These are phyloP conservation scores for Aureobasidium sp. DNA, from an alignment of 2,329 filamentous ascomycete species.

Conservation along the genomic window DNA sequence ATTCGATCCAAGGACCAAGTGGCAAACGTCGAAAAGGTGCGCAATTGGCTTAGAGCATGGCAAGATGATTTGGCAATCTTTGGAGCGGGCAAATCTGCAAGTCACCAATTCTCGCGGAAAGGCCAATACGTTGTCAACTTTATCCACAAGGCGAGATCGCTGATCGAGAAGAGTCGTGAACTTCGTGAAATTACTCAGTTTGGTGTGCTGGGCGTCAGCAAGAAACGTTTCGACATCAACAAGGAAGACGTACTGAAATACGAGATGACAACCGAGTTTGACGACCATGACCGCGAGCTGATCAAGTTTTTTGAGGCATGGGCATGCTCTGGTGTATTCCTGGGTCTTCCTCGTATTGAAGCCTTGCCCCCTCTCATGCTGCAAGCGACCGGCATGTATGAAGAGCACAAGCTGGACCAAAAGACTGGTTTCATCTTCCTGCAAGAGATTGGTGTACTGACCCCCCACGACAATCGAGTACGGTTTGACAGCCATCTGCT, in stretches of 20 bases:
- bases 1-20: slow-evolving; percentile 53
- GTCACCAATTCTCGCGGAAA: background rate
- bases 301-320: slow-evolving; percentile 65
- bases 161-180: slow-evolving; percentile 35
- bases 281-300: slow-evolving; percentile 47
- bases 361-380: slow-evolving; percentile 59
- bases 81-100: slow-evolving; percentile 15
- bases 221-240: slow-evolving; percentile 24
- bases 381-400: slow-evolving; percentile 55
- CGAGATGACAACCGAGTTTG: slow-evolving; percentile 37
- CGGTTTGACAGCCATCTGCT: slow-evolving; percentile 52
- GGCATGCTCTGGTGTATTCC: slow-evolving; percentile 52
- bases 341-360: slow-evolving; percentile 46
- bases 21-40: slow-evolving; percentile 44
- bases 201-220: slow-evolving; percentile 35
- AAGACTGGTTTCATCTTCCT: slow-evolving; percentile 58
- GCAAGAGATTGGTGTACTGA: slow-evolving; percentile 66
- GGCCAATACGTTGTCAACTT: slow-evolving; percentile 32
- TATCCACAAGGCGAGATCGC: slow-evolving; percentile 33
- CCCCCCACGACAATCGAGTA: slow-evolving; percentile 62
- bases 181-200: slow-evolving; percentile 29
- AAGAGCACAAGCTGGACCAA: slow-evolving; percentile 42
- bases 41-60: slow-evolving; percentile 48
- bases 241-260: slow-evolving; percentile 21
- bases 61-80: slow-evolving; percentile 39